Percentiles rank a stretch among this genome's conserved stretches.
Conservation (phyloP, 306 rosid genomes). For the Cucumis hystrix region DNA sequence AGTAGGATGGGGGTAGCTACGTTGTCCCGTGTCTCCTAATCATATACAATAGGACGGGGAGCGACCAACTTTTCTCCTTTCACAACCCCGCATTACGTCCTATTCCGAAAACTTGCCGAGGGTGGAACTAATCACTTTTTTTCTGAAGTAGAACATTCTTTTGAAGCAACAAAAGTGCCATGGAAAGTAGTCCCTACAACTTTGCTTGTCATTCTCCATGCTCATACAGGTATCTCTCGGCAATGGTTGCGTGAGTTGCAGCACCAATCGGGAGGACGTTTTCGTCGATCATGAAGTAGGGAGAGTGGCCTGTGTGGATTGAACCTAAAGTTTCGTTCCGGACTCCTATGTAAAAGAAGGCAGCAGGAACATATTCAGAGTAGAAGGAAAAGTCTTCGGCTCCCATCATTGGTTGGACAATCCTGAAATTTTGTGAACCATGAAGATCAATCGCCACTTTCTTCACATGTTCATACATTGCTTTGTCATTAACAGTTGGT, state of each 20-base stretch:
- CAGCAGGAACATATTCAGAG: conserved; percentile 57
- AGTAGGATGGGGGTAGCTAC: neutral
- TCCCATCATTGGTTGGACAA: conserved; percentile 91
- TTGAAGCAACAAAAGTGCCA: neutral
- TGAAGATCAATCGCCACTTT: conserved; percentile 60
- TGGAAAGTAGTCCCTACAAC: neutral
- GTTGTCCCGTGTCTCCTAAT: neutral
- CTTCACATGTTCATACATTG: conserved; percentile 80
- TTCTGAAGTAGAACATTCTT: neutral
- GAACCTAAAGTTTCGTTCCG: conserved; percentile 82
- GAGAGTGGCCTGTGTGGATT: conserved; percentile 82
- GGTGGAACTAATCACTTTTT: neutral
- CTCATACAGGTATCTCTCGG: conserved; percentile 79
- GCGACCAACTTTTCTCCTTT: neutral
- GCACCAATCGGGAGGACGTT: conserved; percentile 71
- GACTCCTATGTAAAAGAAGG: conserved; percentile 71
- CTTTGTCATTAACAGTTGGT: conserved; percentile 75
- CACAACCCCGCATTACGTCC: neutral
- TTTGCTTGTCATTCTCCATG: conserved; percentile 8
- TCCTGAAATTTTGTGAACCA: conserved; percentile 54
- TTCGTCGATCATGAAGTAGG: conserved; percentile 83
- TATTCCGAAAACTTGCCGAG: neutral
- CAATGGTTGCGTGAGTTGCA: conserved; percentile 68
- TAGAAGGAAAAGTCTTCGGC: conserved; percentile 92
- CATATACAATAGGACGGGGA: neutral